phyloP scores from a whole-genome alignment of 345 rosid species.

The Angophora floribunda region DNA sequence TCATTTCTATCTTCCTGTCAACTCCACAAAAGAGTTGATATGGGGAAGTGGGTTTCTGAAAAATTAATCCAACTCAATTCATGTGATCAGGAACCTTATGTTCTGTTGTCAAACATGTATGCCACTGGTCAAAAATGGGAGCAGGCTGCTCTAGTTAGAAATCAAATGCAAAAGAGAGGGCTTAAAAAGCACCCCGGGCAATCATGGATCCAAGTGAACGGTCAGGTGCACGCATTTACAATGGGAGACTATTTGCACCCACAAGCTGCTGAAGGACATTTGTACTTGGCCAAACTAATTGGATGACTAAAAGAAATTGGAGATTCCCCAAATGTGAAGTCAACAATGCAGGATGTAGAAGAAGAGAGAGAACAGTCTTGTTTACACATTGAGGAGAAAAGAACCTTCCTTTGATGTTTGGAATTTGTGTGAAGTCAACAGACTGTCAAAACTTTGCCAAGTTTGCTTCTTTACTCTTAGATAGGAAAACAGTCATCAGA shows the following conservation, averaged over 20 bases:
- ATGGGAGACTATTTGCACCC: slow-evolving; percentile 30
- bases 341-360: slow-evolving; percentile 28
- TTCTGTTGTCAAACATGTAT: slow-evolving; percentile 28
- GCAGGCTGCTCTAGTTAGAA: slow-evolving; percentile 25
- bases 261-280: slow-evolving; percentile 5
- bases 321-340: slow-evolving; percentile 9
- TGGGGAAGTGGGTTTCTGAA: slow-evolving; percentile 33
- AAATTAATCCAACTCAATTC: slow-evolving; percentile 22
- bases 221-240: slow-evolving; percentile 15
- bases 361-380: slow-evolving; percentile 26
- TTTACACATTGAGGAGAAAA: slow-evolving; percentile 37
- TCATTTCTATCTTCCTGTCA: slow-evolving; percentile 40
- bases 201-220: slow-evolving; percentile 44
- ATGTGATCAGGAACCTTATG: slow-evolving; percentile 28
- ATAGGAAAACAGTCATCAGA: slow-evolving; percentile 24
- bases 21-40: slow-evolving; percentile 23
- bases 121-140: slow-evolving; percentile 28
- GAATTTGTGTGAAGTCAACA: slow-evolving; percentile 21
- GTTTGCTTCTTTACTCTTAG: slow-evolving; percentile 19
- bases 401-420: slow-evolving; percentile 6
- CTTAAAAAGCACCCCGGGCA: slow-evolving; percentile 37
- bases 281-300: slow-evolving; percentile 17
- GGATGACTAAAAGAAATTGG: slow-evolving; percentile 25
- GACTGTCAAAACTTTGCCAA: slow-evolving; percentile 33
- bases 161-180: slow-evolving; percentile 21